Base-by-base conservation (phyloP, 164 flowering plant species). In the Aristolochia contorta region DNA sequence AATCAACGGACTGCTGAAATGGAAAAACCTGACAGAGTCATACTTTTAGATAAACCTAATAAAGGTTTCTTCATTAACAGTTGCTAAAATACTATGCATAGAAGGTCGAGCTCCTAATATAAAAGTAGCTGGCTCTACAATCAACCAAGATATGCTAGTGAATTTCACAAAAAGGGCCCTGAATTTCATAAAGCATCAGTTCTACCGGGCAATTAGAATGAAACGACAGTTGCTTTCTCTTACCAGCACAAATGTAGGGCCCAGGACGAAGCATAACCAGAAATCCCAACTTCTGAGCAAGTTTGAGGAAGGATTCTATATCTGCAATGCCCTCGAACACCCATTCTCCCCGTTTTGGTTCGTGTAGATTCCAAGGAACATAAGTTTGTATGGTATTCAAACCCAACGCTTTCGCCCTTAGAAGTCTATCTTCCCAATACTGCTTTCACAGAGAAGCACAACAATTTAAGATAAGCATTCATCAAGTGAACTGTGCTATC, bases 341-440 rank as follows among this genome's bases (percentile, higher is more conserved):
- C 59, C 74, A 67, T 57, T 91, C 68, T 3, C 86, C 92, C 53
- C 84, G 79, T 48, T 61, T 74, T 56, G 94, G 94, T 75, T 93
- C 97, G 71, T 93, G 98, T 63, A 93, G 67, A 76, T 93, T 93
- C 98, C 98, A 93, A 43, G 98, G 97, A 59, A 93, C 87, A 77
- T 93, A 93, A 45, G 91, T 87, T 77, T 93, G 98, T 57, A 93
- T 86, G 19, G 98, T 81, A 67, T 93, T 93, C 71, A 93, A 80
- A 6, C 98, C 98, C 80, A 93, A 70, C 32, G 98, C 96, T 78
- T 93, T 93, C 43, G 89, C 94, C 70, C 92, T 82, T 73, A 84
- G 70, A 66, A 90, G 84, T 70, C 98, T 81, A 76, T 93, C 98
- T 69, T 88, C 89, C 98, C 98, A 93, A 58, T 87, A 88, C 98